Evolutionary conservation across 2,329 filamentous ascomycete species (phyloP), one percentile per base, ranked within the genome.

Genomic region (Colletotrichum caudatum): DNA sequence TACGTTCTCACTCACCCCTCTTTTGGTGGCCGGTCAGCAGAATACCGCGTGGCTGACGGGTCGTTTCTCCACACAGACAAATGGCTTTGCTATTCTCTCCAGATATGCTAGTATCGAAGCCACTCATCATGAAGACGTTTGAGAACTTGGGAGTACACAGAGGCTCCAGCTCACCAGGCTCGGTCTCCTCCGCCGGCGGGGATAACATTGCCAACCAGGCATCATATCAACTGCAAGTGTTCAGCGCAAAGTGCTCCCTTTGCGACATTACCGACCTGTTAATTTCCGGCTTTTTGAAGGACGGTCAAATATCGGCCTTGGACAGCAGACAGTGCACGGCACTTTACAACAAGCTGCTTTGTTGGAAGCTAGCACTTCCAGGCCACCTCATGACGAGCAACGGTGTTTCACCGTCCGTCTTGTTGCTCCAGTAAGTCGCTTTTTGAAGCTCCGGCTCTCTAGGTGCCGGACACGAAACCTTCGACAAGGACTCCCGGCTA

Each of bases 331-430:
- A 35, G 6, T 67, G 68, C 23, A 51, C 64, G 20, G 64, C 8
- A 7, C 14, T 71, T 2, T 71, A 71, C 41, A 71, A 66, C 35
- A 66, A 66, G 7, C 44, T 71, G 3, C 57, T 58, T 9, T 51
- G 26, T 18, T 71, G 68, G 68, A 71, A 71, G 12, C 48, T 67
- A 9, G 14, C 57, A 11, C 57, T 71, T 11, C 63, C 57, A 4
- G 44, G 35, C 2, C 20, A 62, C 12, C 56, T 71, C 20, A 29
- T 37, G 16, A 62, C 26, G n/a, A 57, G 41, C 9, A 29, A 67
- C 41, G 57, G 68, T 20, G 41, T 67, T 6, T 41, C 37, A 0
- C 35, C 68, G 2, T 58, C 63, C 1, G 57, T 46, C 1, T n/a
- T 71, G 16, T 9, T 66, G 7, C 51, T 71, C 6, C 64, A 71